Evolutionary conservation across 2,329 filamentous ascomycete species (phyloP).

Genomic region (Stachybotrys elegans): DNA sequence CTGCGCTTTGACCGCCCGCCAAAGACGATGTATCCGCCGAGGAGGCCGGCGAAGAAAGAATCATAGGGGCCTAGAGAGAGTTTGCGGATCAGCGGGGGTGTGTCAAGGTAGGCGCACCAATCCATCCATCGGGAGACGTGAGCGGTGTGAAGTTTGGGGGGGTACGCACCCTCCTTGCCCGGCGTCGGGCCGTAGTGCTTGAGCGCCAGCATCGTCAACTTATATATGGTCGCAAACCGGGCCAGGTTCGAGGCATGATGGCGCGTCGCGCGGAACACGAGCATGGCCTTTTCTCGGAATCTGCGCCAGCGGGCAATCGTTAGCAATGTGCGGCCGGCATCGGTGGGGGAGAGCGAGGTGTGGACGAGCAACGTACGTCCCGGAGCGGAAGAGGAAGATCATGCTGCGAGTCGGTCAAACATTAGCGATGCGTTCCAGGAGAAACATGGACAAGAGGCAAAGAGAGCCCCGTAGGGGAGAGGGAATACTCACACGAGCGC

Average conservation of each 20-base stretch:
- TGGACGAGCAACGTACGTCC: constrained; percentile 67
- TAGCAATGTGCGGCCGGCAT: constrained; percentile 8
- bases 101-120: too few species aligned
- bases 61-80: constrained; percentile 62
- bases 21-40: constrained; percentile 92
- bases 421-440: not conserved
- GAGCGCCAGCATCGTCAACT: constrained; percentile 71
- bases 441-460: not conserved
- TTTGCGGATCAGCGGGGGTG: too few species aligned
- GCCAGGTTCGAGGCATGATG: constrained; percentile 91
- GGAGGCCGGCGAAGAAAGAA: constrained; percentile 76
- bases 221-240: constrained; percentile 88
- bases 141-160: constrained; percentile 26
- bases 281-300: constrained; percentile 68
- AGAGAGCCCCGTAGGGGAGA: not conserved
- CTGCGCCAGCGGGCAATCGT: constrained; percentile 22
- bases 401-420: constrained; percentile 53
- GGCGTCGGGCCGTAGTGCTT: constrained; percentile 54
- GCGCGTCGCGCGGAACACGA: constrained; percentile 80
- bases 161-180: constrained; percentile 49
- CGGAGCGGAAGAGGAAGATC: constrained; percentile 93
- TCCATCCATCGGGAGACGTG: too few species aligned
- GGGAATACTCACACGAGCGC: constrained; percentile 65
- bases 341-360: constrained; percentile 4
- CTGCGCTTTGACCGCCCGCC: constrained; percentile 59